Conservation (phyloP, 129 eudicot genomes). For the Helianthus annuus region DNA sequence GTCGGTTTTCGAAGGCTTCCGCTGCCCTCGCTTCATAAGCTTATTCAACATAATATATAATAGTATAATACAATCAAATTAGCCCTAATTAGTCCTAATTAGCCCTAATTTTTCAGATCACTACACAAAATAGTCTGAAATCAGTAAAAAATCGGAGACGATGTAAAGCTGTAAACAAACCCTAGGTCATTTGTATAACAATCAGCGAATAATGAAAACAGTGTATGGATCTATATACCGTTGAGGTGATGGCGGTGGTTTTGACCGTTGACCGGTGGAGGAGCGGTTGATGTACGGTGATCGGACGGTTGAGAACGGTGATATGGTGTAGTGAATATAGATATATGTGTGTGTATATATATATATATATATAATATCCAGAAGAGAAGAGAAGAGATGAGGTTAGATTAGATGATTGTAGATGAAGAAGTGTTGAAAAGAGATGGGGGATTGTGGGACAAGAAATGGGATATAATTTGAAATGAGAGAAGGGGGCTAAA, state of each 20-base stretch:
- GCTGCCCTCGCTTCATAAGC: conserved; percentile 62
- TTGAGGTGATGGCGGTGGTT: neutral
- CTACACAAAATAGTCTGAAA: neutral
- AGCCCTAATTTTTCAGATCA: conserved; percentile 40
- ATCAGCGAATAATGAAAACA: neutral
- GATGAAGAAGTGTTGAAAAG: neutral
- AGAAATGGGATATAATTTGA: conserved; percentile 34
- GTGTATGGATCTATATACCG: conserved; percentile 24
- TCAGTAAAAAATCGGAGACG: too few species aligned
- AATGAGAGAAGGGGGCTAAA: conserved; percentile 8
- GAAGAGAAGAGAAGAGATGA: too few species aligned
- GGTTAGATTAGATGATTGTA: neutral
- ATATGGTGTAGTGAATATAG: conserved; percentile 36
- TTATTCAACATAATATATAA: conserved; percentile 54
- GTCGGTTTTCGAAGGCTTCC: conserved; percentile 66
- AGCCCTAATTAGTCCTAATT: conserved; percentile 34
- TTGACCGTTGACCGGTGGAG: conserved; percentile 33
- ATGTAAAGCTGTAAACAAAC: neutral
- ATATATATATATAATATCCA: too few species aligned
- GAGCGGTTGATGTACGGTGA: neutral
- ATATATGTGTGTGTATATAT: neutral
- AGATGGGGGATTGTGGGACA: conserved; percentile 22
- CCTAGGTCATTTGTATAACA: conserved; percentile 9
- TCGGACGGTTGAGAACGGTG: conserved; percentile 12
- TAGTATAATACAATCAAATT: conserved; percentile 11